A percentile compares a stretch with the other conserved stretches of the same genome.
Conservation (phyloP, 2,329 filamentous ascomycete species). For the Scytalidium lignicola region DNA sequence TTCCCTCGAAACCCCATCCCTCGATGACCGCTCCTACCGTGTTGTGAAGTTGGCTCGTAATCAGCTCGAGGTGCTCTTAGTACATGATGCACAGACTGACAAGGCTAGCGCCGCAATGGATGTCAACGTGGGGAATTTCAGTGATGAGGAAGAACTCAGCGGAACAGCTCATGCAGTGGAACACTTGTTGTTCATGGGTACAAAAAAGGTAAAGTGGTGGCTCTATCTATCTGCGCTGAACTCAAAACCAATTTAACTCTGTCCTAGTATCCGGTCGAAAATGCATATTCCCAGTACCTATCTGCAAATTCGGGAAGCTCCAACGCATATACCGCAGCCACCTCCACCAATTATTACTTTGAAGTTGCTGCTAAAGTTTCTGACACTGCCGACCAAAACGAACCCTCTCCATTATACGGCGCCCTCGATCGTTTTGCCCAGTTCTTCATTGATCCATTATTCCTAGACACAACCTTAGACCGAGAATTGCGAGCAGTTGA, state of each 20-base stretch:
- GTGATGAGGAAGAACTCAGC: slow-evolving; percentile 83
- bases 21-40: slow-evolving; percentile 83
- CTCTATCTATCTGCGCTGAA: background rate
- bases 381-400: slow-evolving; percentile 48
- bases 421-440: slow-evolving; percentile 70
- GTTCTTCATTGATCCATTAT: slow-evolving; percentile 69
- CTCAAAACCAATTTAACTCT: too few relatives aligned
- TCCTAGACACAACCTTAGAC: slow-evolving; percentile 65
- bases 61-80: slow-evolving; percentile 82
- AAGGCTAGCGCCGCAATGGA: slow-evolving; percentile 95
- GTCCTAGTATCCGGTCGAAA: slow-evolving; percentile 77
- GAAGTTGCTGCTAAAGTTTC: slow-evolving; percentile 83
- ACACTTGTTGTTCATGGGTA: slow-evolving; percentile 92
- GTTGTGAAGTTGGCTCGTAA: slow-evolving; percentile 88
- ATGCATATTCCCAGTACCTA: slow-evolving; percentile 92
- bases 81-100: slow-evolving; percentile 92
- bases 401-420: slow-evolving; percentile 63
- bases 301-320: slow-evolving; percentile 85
- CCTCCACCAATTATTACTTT: slow-evolving; percentile 97
- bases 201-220: slow-evolving; percentile 64
- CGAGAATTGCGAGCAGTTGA: slow-evolving; percentile 68
- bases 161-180: slow-evolving; percentile 95
- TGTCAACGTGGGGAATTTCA: slow-evolving; percentile 94
- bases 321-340: slow-evolving; percentile 90
- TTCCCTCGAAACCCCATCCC: slow-evolving; percentile 71